phyloP scores from a whole-genome alignment of 768 basidiomycete species.

The Termitomyces sp. region DNA sequence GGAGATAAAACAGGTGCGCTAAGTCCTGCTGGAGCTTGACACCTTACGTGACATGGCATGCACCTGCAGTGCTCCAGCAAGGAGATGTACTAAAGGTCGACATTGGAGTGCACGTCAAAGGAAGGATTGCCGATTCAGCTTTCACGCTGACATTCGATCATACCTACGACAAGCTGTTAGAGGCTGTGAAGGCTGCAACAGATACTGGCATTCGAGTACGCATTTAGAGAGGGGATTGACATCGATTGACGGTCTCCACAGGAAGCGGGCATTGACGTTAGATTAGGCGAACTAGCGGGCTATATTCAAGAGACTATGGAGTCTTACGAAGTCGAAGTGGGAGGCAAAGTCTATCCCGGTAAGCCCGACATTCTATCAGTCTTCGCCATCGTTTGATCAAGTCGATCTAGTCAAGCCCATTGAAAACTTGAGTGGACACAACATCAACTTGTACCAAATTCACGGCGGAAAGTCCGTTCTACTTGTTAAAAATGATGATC shows the following conservation, averaged over 20 bases:
- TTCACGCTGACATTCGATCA: slow-evolving; percentile 90
- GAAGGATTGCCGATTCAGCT: slow-evolving; percentile 93
- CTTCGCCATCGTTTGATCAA: not conserved
- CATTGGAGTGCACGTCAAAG: slow-evolving; percentile 94
- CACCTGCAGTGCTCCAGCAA: slow-evolving; percentile 8
- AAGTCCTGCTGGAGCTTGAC: not conserved
- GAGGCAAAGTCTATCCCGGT: slow-evolving; percentile 81
- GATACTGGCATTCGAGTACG: slow-evolving; percentile 81
- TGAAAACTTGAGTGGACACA: slow-evolving; percentile 90
- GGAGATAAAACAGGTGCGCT: slow-evolving; percentile 76
- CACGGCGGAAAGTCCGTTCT: slow-evolving; percentile 93
- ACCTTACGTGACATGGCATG: not conserved
- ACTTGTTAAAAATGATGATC: slow-evolving; percentile 84
- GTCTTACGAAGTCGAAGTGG: slow-evolving; percentile 94
- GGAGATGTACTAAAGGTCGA: slow-evolving; percentile 93
- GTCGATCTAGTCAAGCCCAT: slow-evolving; percentile 78
- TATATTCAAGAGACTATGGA: slow-evolving; percentile 99
- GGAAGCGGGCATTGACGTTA: slow-evolving; percentile 96
- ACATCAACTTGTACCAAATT: slow-evolving; percentile 85
- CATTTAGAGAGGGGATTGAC: slow-evolving; percentile 2
- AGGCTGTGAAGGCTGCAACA: slow-evolving; percentile 92
- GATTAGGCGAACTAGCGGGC: slow-evolving; percentile 88
- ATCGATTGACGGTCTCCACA: slow-evolving; percentile 21
- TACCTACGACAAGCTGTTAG: slow-evolving; percentile 83
- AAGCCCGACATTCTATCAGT: slow-evolving; percentile 12